Conservation (phyloP, 306 rosid genomes). For the Ammopiptanthus mongolicus region DNA sequence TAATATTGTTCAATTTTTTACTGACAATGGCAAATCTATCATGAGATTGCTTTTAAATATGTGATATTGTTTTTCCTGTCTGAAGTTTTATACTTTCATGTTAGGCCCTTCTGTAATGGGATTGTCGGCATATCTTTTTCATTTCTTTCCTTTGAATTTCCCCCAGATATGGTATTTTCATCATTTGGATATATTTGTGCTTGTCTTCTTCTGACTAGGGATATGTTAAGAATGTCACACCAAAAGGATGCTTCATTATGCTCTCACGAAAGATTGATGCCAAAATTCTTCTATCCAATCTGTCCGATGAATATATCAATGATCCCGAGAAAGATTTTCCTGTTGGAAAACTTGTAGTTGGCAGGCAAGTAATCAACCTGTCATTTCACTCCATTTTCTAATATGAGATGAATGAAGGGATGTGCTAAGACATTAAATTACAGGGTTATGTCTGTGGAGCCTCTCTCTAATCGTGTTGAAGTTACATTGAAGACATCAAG, state of each 20-base stretch:
- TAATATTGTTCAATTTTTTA: background rate
- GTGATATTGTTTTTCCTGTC: background rate
- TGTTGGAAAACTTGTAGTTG: slow-evolving; percentile 73
- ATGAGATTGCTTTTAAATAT: background rate
- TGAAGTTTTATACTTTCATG: background rate
- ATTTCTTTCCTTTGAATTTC: background rate
- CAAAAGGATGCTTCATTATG: slow-evolving; percentile 84
- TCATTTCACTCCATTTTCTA: slow-evolving; percentile 3
- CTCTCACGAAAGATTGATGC: slow-evolving; percentile 87
- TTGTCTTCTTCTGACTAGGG: slow-evolving; percentile 48
- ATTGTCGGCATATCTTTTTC: background rate
- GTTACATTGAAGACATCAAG: slow-evolving; percentile 65
- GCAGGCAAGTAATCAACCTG: slow-evolving; percentile 46
- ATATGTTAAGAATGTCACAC: slow-evolving; percentile 67
- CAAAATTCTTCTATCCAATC: slow-evolving; percentile 72
- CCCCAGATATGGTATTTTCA: background rate
- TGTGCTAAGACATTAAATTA: slow-evolving; percentile 25
- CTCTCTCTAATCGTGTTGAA: slow-evolving; percentile 79
- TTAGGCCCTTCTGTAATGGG: background rate
- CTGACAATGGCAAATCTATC: background rate
- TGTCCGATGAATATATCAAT: slow-evolving; percentile 61
- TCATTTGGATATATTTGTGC: background rate
- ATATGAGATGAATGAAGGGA: background rate
- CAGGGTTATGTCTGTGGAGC: slow-evolving; percentile 91
- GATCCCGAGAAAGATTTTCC: slow-evolving; percentile 74